Base-by-base conservation (phyloP, 306 rosid species). In the Cicer judaicum region DNA sequence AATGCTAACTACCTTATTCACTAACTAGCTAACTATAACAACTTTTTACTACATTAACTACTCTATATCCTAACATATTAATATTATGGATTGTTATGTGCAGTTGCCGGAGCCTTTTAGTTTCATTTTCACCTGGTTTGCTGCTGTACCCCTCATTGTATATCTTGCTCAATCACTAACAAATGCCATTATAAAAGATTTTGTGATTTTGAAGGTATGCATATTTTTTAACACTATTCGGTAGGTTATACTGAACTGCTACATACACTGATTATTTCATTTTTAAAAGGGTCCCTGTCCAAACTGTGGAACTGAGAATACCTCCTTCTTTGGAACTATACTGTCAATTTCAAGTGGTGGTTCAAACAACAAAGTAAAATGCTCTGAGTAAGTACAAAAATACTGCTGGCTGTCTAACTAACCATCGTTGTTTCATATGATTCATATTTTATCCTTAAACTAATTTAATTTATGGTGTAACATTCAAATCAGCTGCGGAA, bases 71-170 rank as follows among this genome's bases (percentile, higher is more conserved):
- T 29, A 29, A 4, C 36, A 70, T 76, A 2, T 12, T 60, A 12
- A 34, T 39, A n/a, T 54, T 62, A 29, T 70, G 60, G 46, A 68
- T 75, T 84, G 77, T 79, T 80, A 67, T 55, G 18, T 79, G 91
- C 90, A 94, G 98, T 87, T 94, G 49, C 96, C 98, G 3, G 98
- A 94, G 85, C 98, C 98, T 38, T 91, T 57, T 85, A 88, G 97
- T 77, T 91, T 94, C 88, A 89, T 91, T 69, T 90, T 94, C 83
- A 94, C 98, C 13, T 94, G 98, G 98, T 91, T 94, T 87, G 97
- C 98, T 14, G 98, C 98, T 0, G 91, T 94, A 72, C 98, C 98
- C 39, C 87, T 85, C 68, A 71, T 94, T 13, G 92, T 91, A 73
- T 94, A 89, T 85, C 75, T 94, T 64, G 96, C 98, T 74, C 88